Conservation (phyloP, 768 basidiomycete genomes). For the Naganishia kalamii region DNA sequence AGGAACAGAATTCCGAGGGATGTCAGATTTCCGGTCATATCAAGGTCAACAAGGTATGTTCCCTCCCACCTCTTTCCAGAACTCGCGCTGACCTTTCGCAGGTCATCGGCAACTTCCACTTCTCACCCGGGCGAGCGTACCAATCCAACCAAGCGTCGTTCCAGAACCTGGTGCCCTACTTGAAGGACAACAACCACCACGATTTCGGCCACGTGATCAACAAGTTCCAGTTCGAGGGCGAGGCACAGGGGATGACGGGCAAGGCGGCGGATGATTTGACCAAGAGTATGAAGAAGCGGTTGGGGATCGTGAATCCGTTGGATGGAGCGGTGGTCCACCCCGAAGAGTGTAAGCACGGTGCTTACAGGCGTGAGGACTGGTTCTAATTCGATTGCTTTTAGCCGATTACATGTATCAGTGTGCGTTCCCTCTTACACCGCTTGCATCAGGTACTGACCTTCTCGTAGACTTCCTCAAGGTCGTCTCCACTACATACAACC, state of each 20-base stretch:
- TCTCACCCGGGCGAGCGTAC: constrained; percentile 94
- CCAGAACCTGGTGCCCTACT: constrained; percentile 63
- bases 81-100: constrained; percentile 14
- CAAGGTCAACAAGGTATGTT: constrained; percentile 82
- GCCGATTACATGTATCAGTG: constrained; percentile 76
- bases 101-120: constrained; percentile 78
- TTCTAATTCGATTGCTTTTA: not conserved
- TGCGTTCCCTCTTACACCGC: constrained; percentile 24
- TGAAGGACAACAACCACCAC: constrained; percentile 78
- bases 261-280: constrained; percentile 52
- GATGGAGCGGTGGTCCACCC: constrained; percentile 55
- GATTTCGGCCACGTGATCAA: constrained; percentile 89
- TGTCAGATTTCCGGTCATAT: constrained; percentile 88
- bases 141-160: constrained; percentile 66
- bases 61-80: not conserved
- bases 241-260: constrained; percentile 52
- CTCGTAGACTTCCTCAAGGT: constrained; percentile 86
- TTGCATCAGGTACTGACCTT: not conserved
- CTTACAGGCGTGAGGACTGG: not conserved
- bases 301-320: constrained; percentile 74
- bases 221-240: constrained; percentile 66
- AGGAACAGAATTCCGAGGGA: constrained; percentile 85
- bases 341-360: constrained; percentile 47
- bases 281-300: constrained; percentile 51
- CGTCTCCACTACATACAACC: constrained; percentile 87